Evolutionary conservation across 768 basidiomycete species (phyloP).

Genomic region (Trametes maxima): DNA sequence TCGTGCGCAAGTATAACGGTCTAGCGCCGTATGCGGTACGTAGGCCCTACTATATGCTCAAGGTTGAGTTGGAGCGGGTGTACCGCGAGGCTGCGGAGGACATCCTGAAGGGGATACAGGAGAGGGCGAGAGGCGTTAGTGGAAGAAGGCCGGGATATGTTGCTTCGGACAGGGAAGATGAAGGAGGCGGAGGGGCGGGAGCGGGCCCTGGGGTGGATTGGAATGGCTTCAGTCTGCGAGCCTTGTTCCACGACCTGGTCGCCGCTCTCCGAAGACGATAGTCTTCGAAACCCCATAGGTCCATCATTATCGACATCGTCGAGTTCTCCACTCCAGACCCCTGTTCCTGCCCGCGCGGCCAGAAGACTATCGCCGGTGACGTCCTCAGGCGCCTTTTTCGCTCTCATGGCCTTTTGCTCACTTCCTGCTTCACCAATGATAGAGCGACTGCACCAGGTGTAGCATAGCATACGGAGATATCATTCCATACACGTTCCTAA

Average conservation of each 20-base stretch:
- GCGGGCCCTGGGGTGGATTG: constrained; percentile 1
- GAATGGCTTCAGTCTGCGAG: constrained; percentile 29
- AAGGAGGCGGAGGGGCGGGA: constrained; percentile 8
- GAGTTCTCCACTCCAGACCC: neutral
- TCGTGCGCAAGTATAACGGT: constrained; percentile 79
- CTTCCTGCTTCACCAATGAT: neutral
- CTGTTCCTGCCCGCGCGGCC: too few species aligned
- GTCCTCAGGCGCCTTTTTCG: too few species aligned
- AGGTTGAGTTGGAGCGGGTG: constrained; percentile 57
- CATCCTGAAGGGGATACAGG: constrained; percentile 46
- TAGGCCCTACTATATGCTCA: constrained; percentile 57
- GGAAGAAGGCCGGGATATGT: neutral
- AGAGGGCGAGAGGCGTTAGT: constrained; percentile 24
- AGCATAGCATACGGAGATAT: neutral
- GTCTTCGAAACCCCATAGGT: neutral
- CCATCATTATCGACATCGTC: neutral
- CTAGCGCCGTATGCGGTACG: constrained; percentile 81
- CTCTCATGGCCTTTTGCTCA: neutral
- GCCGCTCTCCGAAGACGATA: constrained; percentile 23
- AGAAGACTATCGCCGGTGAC: too few species aligned
- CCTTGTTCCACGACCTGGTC: constrained; percentile 35
- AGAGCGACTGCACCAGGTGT: neutral
- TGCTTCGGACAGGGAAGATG: constrained; percentile 14
- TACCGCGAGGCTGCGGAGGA: constrained; percentile 56
- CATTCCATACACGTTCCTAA: neutral